Base-by-base conservation (phyloP, 1,139 yeast genomes). In the Blastobotrys illinoisensis region DNA sequence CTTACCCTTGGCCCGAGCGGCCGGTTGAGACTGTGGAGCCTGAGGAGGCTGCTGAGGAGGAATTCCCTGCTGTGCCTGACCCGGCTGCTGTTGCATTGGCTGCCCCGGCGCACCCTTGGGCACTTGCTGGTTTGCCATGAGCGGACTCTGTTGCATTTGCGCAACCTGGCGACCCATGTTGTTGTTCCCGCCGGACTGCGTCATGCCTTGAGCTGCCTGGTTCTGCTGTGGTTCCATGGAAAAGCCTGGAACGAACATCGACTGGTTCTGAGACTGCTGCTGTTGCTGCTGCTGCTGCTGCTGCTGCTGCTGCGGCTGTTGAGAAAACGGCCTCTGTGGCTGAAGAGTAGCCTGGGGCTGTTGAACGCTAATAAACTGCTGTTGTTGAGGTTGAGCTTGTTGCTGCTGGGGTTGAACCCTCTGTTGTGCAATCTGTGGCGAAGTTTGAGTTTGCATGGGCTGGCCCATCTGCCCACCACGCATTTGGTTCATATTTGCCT, bases 1-100 rank as follows among this genome's bases (percentile, higher is more conserved):
- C n/a, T 47, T 48, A 19, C 54, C 56, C 16, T 50, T 45, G 1
- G 56, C 53, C 6, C 46, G 18, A 1, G 53, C 48, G 16, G 53
- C 50, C 5, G 44, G 16, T 21, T 44, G 48, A 9, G 46, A 46
- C 50, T 49, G 50, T 40, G 48, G 56, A 14, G 46, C 49, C 50
- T 49, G 50, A 40, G 48, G 56, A 14, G 44, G 49, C 44, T 51
- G 61, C 44, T 47, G 56, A 19, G 20, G 53, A 36, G 23, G 51
- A 47, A 46, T 48, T 9, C 21, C 51, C 11, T 13, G 32, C 49
- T 53, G 50, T 3, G 54, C 40, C 26, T 26, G 40, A 20, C 36
- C 26, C 24, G 20, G 54, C 5, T 45, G 44, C 18, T 46, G 49
- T 5, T 28, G 46, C 18, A 18, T 44, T 14, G 23, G 58, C 43